These are phyloP conservation scores for Lepiota brunneoincarnata DNA, from an alignment of 768 basidiomycete genomes.

Conservation along the genomic window DNA sequence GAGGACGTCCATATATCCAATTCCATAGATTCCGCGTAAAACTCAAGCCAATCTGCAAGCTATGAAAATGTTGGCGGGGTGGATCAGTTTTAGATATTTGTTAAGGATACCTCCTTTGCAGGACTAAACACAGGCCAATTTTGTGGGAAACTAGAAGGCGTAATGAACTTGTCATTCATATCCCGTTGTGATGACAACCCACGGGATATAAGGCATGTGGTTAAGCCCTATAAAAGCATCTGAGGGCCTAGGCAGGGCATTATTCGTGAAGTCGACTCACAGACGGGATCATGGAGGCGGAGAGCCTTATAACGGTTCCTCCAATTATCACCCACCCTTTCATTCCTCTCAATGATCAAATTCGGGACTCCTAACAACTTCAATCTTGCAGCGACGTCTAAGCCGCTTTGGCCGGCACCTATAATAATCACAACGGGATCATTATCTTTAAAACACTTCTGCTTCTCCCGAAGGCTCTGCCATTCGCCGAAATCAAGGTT, in stretches of 20 bases:
- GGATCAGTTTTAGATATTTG: background rate
- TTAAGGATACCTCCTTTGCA: conserved; percentile 34
- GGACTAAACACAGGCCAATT: conserved; percentile 59
- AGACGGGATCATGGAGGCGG: conserved; percentile 53
- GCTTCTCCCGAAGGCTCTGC: conserved; percentile 36
- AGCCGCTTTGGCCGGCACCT: conserved; percentile 63
- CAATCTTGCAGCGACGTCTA: conserved; percentile 60
- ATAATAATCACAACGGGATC: conserved; percentile 55
- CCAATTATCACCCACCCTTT: conserved; percentile 61
- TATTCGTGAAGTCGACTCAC: conserved; percentile 35
- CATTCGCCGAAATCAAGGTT: conserved; percentile 48
- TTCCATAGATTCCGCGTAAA: background rate
- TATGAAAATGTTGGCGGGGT: background rate
- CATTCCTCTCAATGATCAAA: conserved; percentile 57
- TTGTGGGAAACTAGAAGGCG: conserved; percentile 43
- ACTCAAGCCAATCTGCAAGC: background rate
- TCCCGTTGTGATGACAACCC: conserved; percentile 11
- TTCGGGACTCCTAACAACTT: conserved; percentile 49
- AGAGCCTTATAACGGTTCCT: conserved; percentile 57
- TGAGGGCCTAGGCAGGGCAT: background rate
- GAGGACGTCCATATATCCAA: background rate
- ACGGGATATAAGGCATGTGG: conserved; percentile 9
- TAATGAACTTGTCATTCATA: no score
- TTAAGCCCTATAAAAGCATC: conserved; percentile 28
- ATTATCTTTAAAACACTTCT: conserved; percentile 38